A percentile compares a stretch with the other conserved stretches of the same genome.
These are phyloP conservation scores for Alopecurus myosuroides DNA, from an alignment of 176 grass and related monocot species.

Conservation along the genomic window DNA sequence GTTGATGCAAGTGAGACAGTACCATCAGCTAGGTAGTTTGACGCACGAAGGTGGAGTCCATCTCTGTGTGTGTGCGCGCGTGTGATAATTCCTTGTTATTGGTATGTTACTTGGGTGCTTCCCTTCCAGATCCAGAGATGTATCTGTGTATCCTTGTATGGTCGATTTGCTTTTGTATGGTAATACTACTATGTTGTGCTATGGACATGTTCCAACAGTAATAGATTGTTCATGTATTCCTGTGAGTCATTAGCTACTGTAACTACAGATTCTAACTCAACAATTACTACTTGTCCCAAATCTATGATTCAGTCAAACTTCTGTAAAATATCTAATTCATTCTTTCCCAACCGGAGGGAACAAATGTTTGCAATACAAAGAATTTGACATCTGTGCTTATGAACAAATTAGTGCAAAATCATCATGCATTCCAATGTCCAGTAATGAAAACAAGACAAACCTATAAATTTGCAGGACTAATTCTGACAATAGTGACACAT, in stretches of 20 bases:
- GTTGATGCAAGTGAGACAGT: conserved; percentile 44
- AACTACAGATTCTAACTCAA: not conserved
- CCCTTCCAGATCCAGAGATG: conserved; percentile 12
- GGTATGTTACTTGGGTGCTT: conserved; percentile 1
- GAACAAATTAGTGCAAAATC: not conserved
- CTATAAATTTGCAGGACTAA: not conserved
- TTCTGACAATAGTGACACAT: not conserved
- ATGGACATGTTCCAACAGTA: not conserved
- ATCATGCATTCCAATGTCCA: not conserved
- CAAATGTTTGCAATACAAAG: not conserved
- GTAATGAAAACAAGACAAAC: not conserved
- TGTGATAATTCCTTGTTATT: conserved; percentile 22
- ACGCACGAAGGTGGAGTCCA: not conserved
- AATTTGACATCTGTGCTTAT: not conserved
- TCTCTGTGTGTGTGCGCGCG: not conserved
- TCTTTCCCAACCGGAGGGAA: not conserved
- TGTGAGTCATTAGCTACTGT: not conserved
- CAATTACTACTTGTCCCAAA: not conserved
- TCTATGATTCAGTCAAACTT: not conserved
- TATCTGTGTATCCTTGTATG: conserved; percentile 9
- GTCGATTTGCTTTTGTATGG: not conserved
- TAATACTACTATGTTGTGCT: not conserved
- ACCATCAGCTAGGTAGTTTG: conserved; percentile 48
- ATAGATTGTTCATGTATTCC: not conserved
- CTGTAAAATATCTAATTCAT: not conserved